Conservation (phyloP, 2,329 filamentous ascomycete species). For the Penicillium sp. region DNA sequence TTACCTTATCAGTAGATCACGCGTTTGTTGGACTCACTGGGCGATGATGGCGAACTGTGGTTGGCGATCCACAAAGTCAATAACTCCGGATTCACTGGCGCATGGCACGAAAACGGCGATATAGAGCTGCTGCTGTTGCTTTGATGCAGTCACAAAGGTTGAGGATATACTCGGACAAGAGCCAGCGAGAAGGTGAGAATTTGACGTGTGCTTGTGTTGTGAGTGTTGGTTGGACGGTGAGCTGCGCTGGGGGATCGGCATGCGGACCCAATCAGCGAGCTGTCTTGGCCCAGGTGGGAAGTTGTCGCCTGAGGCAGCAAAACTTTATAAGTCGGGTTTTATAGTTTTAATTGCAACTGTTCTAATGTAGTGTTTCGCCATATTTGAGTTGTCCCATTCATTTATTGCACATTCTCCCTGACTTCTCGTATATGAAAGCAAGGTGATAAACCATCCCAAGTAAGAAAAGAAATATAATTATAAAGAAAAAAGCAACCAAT, state of each 20-base stretch:
- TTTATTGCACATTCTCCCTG: background rate
- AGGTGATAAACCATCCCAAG: background rate
- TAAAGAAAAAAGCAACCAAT: background rate
- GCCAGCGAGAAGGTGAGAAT: slow-evolving; percentile 4
- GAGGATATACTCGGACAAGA: background rate
- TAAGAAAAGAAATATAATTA: background rate
- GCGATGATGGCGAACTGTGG: slow-evolving; percentile 6
- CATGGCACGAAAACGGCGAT: slow-evolving; percentile 6
- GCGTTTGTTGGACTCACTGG: slow-evolving; percentile 9
- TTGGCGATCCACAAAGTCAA: slow-evolving; percentile 14
- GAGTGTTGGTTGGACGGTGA: slow-evolving; percentile 12
- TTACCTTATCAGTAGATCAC: slow-evolving; percentile 12
- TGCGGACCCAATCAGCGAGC: slow-evolving; percentile 3
- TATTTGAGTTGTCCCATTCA: background rate
- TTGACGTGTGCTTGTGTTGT: slow-evolving; percentile 7
- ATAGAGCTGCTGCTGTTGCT: background rate
- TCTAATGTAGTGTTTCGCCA: background rate
- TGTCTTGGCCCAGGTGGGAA: background rate
- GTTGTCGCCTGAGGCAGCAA: slow-evolving; percentile 2
- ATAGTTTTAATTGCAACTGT: background rate
- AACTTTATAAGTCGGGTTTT: background rate
- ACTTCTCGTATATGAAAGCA: background rate
- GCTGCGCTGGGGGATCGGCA: slow-evolving; percentile 6
- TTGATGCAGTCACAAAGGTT: background rate
- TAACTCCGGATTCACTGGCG: background rate